phyloP scores from a whole-genome alignment of 2,329 filamentous ascomycete species.

The Diaporthe longicolla region DNA sequence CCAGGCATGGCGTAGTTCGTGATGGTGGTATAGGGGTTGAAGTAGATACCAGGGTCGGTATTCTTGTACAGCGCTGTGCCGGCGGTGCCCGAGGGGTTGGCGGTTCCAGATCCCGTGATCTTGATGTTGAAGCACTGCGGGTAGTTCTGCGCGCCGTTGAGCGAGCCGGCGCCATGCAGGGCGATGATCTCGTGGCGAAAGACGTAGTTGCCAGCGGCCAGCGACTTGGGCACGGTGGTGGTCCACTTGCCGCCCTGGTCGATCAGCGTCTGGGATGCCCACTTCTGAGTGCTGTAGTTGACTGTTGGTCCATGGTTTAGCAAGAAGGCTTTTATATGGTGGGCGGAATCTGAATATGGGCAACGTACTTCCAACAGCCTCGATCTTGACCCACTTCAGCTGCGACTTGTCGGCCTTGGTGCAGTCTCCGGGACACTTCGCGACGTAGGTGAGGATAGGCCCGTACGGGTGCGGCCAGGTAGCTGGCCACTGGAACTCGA shows the following conservation, averaged over 20 bases:
- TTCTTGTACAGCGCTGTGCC: constrained; percentile 47
- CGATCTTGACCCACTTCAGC: constrained; percentile 55
- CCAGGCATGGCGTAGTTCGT: constrained; percentile 49
- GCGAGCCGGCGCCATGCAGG: constrained; percentile 56
- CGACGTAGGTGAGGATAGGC: constrained; percentile 51
- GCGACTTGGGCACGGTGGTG: constrained; percentile 52
- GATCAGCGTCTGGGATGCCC: constrained; percentile 59
- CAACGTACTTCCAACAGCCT: constrained; percentile 48
- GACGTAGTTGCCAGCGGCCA: constrained; percentile 59
- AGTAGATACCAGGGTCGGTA: constrained; percentile 49
- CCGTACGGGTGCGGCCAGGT: constrained; percentile 51
- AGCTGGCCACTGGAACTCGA: constrained; percentile 46
- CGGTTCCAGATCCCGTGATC: constrained; percentile 56
- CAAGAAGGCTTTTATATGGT: too few species aligned
- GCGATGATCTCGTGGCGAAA: constrained; percentile 65
- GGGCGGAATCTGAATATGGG: not conserved
- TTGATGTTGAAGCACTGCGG: constrained; percentile 63
- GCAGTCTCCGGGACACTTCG: constrained; percentile 44
- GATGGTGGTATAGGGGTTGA: constrained; percentile 46
- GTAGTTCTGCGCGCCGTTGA: constrained; percentile 63
- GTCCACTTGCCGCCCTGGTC: constrained; percentile 63
- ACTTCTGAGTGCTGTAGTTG: constrained; percentile 47
- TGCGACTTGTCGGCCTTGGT: constrained; percentile 51
- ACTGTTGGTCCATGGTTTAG: not conserved
- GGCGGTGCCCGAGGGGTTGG: constrained; percentile 48